Percentiles rank a stretch among this genome's conserved stretches.
These are phyloP conservation scores for Podila verticillata DNA, from an alignment of 192 early-diverging fungal species.

Conservation along the genomic window DNA sequence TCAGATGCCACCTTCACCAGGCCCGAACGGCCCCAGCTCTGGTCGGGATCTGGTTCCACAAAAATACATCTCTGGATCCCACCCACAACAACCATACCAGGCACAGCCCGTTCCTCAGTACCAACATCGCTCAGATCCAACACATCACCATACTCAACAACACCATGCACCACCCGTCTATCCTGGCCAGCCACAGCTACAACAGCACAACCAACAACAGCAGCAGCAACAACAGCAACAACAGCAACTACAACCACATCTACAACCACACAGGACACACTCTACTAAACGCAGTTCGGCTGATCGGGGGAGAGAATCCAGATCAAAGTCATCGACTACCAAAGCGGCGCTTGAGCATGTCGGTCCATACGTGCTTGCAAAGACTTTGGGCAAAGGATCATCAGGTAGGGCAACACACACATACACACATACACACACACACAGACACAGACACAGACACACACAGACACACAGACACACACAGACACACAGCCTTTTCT, in stretches of 20 bases:
- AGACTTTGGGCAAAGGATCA: conserved; percentile 61
- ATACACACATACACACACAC: no score
- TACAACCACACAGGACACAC: background rate
- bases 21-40: background rate
- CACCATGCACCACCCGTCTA: conserved; percentile 11
- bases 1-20: conserved; percentile 7
- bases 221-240: conserved; percentile 17
- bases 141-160: conserved; percentile 8
- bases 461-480: no score
- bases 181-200: conserved; percentile 3
- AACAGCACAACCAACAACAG: background rate
- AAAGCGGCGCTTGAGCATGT: conserved; percentile 42
- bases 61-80: background rate
- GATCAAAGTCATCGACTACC: conserved; percentile 6
- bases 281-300: conserved; percentile 12
- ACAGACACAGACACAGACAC: no score
- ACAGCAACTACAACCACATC: conserved; percentile 18
- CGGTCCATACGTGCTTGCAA: conserved; percentile 58
- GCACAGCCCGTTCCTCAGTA: background rate
- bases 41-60: background rate
- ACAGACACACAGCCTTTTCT: no score
- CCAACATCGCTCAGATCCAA: background rate
- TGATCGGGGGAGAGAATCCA: conserved; percentile 18
- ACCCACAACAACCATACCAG: background rate
- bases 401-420: conserved; percentile 51